Base-by-base conservation (phyloP, 768 basidiomycete genomes). In the Neoboletus brunneissimus region DNA sequence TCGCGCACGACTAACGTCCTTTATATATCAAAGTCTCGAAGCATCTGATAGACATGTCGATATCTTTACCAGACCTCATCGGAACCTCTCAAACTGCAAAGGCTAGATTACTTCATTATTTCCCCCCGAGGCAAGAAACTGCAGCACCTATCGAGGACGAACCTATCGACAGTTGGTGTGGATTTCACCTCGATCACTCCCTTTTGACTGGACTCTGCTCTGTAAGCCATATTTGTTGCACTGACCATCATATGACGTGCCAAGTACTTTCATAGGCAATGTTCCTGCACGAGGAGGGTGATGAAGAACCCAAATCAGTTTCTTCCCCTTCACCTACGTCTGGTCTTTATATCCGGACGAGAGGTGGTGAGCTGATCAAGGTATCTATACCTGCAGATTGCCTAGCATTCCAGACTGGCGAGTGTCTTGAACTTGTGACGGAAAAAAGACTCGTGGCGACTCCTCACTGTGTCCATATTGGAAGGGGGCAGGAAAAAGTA, bases 331-430 rank as follows among this genome's bases (percentile, higher is more conserved):
- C 88, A 0, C 76, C 86, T 0, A 73, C 80, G 2, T 91, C 94
- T 3, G 97, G 97, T 0, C 79, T 99, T 16, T 97, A 94, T 73
- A 97, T 99, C 63, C 86, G 86, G 45, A 93, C 90, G 22, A 84
- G 95, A 34, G 87, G 87, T 4, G 87, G 89, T 2, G 76, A 84
- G 23, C 70, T 95, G 27, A 85, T 83, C 15, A 94, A 92, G 70
- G 92, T 96, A 18, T 79, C 84, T 2, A 97, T 99, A 59, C 96
- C 97, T 5, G 66, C 75, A 18, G 83, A 91, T 67, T 91, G 88
- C 65, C 74, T 96, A 50, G 96, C 95, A 4, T 98, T 99, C 72
- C 97, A 99, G 71, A 98, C 94, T 0, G 97, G 97, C 7, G 94
- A 99, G 74, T 92, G 96, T 10, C 82, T 99, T 22, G 87, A 97